Percentiles rank a stretch among this genome's conserved stretches.
Evolutionary conservation across 805 yeast genomes (phyloP).

Genomic region (Schizosaccharomyces octosporus): DNA sequence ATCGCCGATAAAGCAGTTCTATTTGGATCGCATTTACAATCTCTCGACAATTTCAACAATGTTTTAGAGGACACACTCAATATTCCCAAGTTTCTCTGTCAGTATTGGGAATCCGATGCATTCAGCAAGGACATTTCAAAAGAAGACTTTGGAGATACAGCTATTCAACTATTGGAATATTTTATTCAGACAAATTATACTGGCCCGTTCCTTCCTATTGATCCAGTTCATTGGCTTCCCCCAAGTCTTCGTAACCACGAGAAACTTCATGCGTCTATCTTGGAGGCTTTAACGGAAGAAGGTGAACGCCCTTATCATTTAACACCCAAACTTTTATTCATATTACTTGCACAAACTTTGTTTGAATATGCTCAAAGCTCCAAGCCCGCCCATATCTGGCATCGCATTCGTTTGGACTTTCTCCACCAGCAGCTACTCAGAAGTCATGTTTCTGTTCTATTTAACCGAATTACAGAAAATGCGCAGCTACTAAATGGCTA

Average conservation of each 20-base stretch:
- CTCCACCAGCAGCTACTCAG: conserved; percentile 15
- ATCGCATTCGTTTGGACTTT: conserved; percentile 14
- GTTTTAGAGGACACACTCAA: not conserved
- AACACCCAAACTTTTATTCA: not conserved
- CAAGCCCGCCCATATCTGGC: conserved; percentile 2
- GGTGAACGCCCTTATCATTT: conserved; percentile 2
- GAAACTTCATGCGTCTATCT: not conserved
- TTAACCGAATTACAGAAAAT: conserved; percentile 8
- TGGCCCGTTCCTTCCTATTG: not conserved
- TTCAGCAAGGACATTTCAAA: not conserved
- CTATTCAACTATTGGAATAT: not conserved
- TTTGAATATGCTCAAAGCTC: not conserved
- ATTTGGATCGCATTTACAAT: not conserved
- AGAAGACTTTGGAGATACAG: not conserved
- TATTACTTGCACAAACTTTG: not conserved
- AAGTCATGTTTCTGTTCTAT: conserved; percentile 10
- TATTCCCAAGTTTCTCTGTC: not conserved
- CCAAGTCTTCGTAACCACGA: not conserved
- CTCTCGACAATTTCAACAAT: not conserved
- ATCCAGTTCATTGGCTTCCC: not conserved
- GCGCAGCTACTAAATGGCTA: conserved; percentile 2
- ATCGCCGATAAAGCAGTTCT: not conserved
- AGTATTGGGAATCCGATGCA: not conserved
- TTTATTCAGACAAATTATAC: conserved; percentile 1
- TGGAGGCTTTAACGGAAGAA: not conserved